Conservation (phyloP, 192 early-diverging fungal genomes). For the Coemansia pectinata region DNA sequence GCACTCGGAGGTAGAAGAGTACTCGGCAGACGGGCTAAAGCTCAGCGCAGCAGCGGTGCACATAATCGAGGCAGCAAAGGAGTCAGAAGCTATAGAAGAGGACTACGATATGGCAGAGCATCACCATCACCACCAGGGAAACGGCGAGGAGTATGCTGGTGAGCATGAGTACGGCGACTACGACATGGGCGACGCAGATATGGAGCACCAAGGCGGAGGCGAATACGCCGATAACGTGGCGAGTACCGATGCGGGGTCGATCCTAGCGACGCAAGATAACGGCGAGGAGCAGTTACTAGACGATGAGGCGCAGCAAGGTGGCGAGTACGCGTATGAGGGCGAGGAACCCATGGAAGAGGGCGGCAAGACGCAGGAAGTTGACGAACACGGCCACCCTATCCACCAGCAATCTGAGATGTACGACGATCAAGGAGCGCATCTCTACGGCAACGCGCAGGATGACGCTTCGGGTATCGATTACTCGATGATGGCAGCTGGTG, state of each 20-base stretch:
- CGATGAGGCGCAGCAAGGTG: constrained; percentile 1
- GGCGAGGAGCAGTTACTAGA: constrained; percentile 28
- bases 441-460: constrained; percentile 29
- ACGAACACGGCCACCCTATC: not conserved
- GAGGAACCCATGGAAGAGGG: constrained; percentile 2
- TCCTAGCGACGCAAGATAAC: constrained; percentile 42
- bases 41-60: constrained; percentile 10
- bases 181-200: constrained; percentile 37
- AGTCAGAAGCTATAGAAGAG: constrained; percentile 10
- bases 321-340: not conserved
- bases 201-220: constrained; percentile 12
- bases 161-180: constrained; percentile 38
- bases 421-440: constrained; percentile 30
- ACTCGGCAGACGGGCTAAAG: constrained; percentile 4
- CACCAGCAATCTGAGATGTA: constrained; percentile 18
- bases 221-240: constrained; percentile 27
- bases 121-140: constrained; percentile 10
- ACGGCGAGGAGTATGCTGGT: constrained; percentile 21
- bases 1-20: constrained; percentile 5
- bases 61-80: constrained; percentile 1
- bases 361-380: constrained; percentile 3
- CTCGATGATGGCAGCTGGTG: constrained; percentile 31
- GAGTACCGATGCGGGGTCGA: constrained; percentile 31
- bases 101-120: constrained; percentile 27
- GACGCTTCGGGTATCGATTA: constrained; percentile 34